Percentiles rank a stretch among this genome's conserved stretches.
Evolutionary conservation across 208 protist genomes (phyloP).

Genomic region (Wallacemonas sp.): DNA sequence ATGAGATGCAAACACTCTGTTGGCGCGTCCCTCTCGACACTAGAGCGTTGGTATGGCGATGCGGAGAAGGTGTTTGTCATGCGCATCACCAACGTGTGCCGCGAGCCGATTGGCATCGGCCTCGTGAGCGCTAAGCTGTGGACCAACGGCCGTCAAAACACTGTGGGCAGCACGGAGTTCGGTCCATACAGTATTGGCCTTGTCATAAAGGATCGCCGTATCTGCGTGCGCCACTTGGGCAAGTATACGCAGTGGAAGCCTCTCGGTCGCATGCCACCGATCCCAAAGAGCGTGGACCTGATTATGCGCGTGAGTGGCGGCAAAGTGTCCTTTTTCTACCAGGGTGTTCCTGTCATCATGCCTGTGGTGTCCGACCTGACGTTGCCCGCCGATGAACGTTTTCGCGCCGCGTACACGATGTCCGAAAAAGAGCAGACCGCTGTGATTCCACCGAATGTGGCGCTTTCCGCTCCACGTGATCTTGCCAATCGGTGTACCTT

Average conservation of each 20-base stretch:
- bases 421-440: neutral
- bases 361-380: neutral
- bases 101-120: slow-evolving; percentile 1
- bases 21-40: neutral
- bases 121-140: neutral
- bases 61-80: neutral
- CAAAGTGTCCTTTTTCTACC: slow-evolving; percentile 6
- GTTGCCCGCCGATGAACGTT: neutral
- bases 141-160: neutral
- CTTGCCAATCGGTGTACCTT: neutral
- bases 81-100: slow-evolving; percentile 1
- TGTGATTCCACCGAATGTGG: slow-evolving; percentile 4
- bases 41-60: neutral
- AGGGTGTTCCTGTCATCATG: neutral
- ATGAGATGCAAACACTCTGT: neutral
- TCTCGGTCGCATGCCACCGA: neutral
- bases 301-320: slow-evolving; percentile 1
- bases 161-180: neutral
- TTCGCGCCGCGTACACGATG: neutral
- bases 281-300: neutral
- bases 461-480: neutral
- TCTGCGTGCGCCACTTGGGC: neutral
- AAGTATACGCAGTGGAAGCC: neutral
- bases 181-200: neutral
- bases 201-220: neutral